Evolutionary conservation across 2,329 filamentous ascomycete genomes (phyloP).

Genomic region (Calonectria ilicicola): DNA sequence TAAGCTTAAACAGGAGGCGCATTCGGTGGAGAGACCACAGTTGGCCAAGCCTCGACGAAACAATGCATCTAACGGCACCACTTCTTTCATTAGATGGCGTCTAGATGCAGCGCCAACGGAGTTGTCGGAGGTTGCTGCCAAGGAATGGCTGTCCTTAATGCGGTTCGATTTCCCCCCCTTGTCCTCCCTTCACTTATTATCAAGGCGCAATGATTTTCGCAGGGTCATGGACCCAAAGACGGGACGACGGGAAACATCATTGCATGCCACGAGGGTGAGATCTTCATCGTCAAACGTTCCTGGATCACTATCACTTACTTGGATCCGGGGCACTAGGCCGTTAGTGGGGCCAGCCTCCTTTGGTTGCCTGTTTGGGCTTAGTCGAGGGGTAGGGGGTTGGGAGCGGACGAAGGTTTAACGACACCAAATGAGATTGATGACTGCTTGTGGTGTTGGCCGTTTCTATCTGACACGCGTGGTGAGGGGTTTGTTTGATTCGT

Average conservation of each 20-base stretch:
- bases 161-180: neutral
- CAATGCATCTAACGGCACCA: neutral
- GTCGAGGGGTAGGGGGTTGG: constrained; percentile 8
- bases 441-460: neutral
- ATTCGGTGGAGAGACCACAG: neutral
- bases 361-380: constrained; percentile 6
- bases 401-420: constrained; percentile 4
- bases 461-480: constrained; percentile 16
- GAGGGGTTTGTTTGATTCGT: constrained; percentile 9
- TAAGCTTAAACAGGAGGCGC: constrained; percentile 25
- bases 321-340: neutral
- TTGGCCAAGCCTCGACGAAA: neutral
- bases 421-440: constrained; percentile 14
- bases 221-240: neutral
- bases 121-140: neutral
- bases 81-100: neutral
- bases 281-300: neutral
- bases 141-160: neutral
- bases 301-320: neutral
- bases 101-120: neutral
- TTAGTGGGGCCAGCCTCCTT: constrained; percentile 7
- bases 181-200: too few species aligned
- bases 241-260: constrained; percentile 10
- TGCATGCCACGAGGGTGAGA: neutral
- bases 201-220: neutral